Base-by-base conservation (phyloP, 1,139 yeast species). In the Debaryomyces singareniensis region DNA sequence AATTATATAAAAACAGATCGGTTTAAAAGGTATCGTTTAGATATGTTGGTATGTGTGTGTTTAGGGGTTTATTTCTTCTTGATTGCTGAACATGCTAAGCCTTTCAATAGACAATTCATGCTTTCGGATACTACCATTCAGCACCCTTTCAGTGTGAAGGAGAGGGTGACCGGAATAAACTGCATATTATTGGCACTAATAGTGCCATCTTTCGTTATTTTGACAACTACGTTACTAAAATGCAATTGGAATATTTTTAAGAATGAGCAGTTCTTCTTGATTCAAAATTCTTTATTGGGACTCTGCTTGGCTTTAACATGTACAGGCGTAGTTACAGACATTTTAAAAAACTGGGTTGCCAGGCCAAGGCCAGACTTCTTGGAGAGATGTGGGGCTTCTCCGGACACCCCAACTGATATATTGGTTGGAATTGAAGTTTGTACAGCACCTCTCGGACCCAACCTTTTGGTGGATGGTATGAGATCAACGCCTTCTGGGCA, bases 401-500 rank as follows among this genome's bases (percentile, higher is more conserved):
- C 36, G 3, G 55, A 51, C 5, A 59, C 68, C 2, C 61, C 67
- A 1, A 7, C 34, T 3, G 45, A 53, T 29, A 39, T 29, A 9
- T 53, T 59, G 34, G 68, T 64, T 4, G 61, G 55, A 21, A 38
- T 63, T 16, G 48, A 50, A 4, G 65, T 64, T 15, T 67, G 73
- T 38, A 55, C 66, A 4, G 64, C 65, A n/a, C 66, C 67, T 0
- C 48, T 59, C 33, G 68, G 66, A 3, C 29, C 35, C 3, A 28
- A 38, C 9, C 36, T 43, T 9, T 48, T 67, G 28, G 39, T 47
- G 2, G 73, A 67, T 42, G 73, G 73, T 4, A 55, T 66, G 62
- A 55, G 68, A 35, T 61, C 69, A 18, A 63, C 70, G 4, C 73
- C 73, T 3, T 58, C 65, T 16, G 73, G 73, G 16, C 73, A 67